Percentiles rank a stretch among this genome's conserved stretches.
These are phyloP conservation scores for Craspedostauros australis DNA, from an alignment of 108 stramenopile genomes.

Conservation along the genomic window DNA sequence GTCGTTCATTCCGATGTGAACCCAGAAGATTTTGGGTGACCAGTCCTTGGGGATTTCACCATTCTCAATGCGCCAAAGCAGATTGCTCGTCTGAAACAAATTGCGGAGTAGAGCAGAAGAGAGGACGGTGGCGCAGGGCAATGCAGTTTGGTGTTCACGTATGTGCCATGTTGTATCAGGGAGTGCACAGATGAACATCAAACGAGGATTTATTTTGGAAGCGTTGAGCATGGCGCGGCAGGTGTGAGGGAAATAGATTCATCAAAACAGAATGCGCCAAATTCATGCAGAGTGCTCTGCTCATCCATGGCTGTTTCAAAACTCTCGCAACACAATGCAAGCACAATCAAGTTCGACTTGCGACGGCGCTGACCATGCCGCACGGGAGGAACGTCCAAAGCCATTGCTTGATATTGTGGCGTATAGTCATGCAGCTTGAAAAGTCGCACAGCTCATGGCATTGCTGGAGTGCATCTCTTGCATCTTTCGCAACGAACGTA, in stretches of 20 bases:
- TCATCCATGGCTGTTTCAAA: no score
- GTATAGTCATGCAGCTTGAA: neutral
- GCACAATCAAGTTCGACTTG: neutral
- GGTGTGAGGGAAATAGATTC: no score
- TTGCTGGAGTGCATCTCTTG: no score
- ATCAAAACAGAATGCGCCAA: no score
- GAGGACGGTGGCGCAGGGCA: no score
- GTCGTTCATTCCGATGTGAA: constrained; percentile 62
- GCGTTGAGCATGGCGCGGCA: no score
- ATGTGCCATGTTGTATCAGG: no score
- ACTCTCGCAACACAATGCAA: no score
- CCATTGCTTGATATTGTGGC: neutral
- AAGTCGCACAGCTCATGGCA: no score
- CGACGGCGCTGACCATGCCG: neutral
- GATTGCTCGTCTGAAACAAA: constrained; percentile 33
- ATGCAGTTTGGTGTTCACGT: no score
- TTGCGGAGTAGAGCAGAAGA: neutral
- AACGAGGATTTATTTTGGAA: neutral
- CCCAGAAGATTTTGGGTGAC: constrained; percentile 34
- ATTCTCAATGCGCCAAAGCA: constrained; percentile 73
- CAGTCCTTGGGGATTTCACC: constrained; percentile 56
- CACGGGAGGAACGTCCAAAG: neutral
- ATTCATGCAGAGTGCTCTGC: no score
- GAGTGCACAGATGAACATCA: neutral
- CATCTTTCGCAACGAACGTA: constrained; percentile 17